A percentile compares a stretch with the other conserved stretches of the same genome.
Conservation (phyloP, 2,329 filamentous ascomycete genomes). For the Fusarium ambrosium region DNA sequence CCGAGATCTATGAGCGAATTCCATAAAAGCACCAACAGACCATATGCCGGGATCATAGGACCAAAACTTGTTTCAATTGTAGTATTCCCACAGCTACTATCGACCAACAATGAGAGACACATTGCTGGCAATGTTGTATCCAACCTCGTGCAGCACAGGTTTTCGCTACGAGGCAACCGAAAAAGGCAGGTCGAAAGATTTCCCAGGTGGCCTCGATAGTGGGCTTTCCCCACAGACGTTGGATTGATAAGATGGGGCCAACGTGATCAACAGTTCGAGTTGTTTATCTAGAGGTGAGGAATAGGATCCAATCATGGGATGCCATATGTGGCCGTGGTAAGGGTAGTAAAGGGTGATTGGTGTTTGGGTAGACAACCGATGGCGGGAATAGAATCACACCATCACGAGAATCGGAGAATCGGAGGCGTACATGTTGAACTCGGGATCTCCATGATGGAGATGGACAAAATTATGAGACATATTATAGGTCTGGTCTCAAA, state of each 20-base stretch:
- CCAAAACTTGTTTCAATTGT: neutral
- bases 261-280: neutral
- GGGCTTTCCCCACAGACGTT: neutral
- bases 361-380: neutral
- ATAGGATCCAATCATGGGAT: neutral
- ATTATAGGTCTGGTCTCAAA: neutral
- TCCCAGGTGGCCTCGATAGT: neutral
- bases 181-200: neutral
- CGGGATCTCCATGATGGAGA: neutral
- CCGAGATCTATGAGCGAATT: neutral
- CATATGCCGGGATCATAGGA: neutral
- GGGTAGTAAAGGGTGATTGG: neutral
- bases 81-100: neutral
- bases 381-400: neutral
- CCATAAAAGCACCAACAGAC: neutral
- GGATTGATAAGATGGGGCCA: neutral
- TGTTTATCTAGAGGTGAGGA: neutral
- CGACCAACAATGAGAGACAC: neutral
- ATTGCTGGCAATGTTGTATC: neutral
- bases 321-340: neutral
- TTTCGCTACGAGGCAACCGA: neutral
- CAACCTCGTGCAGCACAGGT: neutral
- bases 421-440: neutral
- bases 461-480: neutral
- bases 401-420: neutral